These are phyloP conservation scores for Naegleria lovaniensis DNA, from an alignment of 208 protist species.

Conservation along the genomic window DNA sequence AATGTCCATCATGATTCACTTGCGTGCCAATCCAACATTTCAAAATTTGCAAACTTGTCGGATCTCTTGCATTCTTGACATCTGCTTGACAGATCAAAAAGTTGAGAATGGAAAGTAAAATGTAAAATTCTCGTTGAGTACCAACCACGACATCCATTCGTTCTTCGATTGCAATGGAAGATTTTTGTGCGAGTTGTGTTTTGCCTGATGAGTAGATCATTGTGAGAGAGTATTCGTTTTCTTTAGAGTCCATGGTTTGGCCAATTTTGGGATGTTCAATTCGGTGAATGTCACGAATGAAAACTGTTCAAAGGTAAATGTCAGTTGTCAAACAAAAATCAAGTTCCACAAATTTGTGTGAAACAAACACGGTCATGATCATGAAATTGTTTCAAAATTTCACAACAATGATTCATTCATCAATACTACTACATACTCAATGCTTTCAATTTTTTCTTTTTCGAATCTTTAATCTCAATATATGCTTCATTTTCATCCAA, in stretches of 20 bases:
- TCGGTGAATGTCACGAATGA: background rate
- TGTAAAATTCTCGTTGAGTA: background rate
- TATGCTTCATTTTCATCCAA: background rate
- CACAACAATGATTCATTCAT: background rate
- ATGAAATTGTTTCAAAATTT: background rate
- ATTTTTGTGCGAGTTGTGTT: background rate
- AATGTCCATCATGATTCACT: background rate
- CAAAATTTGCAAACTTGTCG: background rate
- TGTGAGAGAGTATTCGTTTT: background rate
- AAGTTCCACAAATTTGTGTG: background rate
- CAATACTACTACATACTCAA: background rate
- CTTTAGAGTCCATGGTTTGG: too few relatives aligned
- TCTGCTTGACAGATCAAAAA: background rate
- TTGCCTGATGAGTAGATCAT: background rate
- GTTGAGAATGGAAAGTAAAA: background rate
- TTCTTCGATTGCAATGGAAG: background rate
- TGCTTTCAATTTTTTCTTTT: background rate
- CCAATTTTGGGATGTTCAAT: background rate
- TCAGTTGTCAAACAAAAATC: background rate
- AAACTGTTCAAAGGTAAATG: background rate
- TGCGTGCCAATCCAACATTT: conserved; percentile 12
- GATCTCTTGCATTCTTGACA: background rate
- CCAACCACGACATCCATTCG: background rate
- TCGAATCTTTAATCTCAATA: background rate
- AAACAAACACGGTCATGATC: too few relatives aligned